Percentiles rank a stretch among this genome's conserved stretches.
Evolutionary conservation across 495 filamentous ascomycete species (phyloP).

Genomic region (Xylaria intraflava): DNA sequence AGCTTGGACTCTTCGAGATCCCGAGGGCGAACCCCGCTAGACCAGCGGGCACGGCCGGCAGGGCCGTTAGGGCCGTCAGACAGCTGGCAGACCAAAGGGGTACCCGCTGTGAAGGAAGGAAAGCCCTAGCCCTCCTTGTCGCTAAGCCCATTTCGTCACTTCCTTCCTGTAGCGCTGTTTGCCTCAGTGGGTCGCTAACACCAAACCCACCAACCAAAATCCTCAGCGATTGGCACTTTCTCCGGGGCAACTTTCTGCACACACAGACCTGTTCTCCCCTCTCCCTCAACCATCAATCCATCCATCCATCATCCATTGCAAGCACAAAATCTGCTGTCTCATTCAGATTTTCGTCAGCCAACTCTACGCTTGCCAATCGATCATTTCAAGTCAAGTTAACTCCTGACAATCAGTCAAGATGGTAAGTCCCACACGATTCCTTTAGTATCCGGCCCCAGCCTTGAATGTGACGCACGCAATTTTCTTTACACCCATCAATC

Average conservation of each 20-base stretch:
- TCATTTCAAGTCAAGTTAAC: slow-evolving; percentile 27
- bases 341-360: slow-evolving; percentile 38
- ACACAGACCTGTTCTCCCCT: slow-evolving; percentile 26
- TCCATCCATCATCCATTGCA: slow-evolving; percentile 20
- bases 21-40: too few species aligned
- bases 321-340: slow-evolving; percentile 40
- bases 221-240: slow-evolving; percentile 23
- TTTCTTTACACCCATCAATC: background rate
- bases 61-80: too few species aligned
- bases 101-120: background rate
- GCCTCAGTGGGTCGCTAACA: slow-evolving; percentile 19
- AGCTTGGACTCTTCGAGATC: too few species aligned
- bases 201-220: slow-evolving; percentile 22
- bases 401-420: slow-evolving; percentile 47
- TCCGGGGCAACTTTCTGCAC: slow-evolving; percentile 26
- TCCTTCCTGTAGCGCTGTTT: slow-evolving; percentile 16
- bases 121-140: slow-evolving; percentile 30
- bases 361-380: slow-evolving; percentile 40
- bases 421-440: slow-evolving; percentile 38
- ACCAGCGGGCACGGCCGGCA: background rate
- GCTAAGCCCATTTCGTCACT: slow-evolving; percentile 21
- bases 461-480: background rate
- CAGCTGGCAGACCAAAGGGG: background rate
- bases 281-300: slow-evolving; percentile 20
- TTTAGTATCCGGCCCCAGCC: background rate